These are phyloP conservation scores for Amaranthus hypochondriacus DNA, from an alignment of 148 eudicot species.

Conservation along the genomic window DNA sequence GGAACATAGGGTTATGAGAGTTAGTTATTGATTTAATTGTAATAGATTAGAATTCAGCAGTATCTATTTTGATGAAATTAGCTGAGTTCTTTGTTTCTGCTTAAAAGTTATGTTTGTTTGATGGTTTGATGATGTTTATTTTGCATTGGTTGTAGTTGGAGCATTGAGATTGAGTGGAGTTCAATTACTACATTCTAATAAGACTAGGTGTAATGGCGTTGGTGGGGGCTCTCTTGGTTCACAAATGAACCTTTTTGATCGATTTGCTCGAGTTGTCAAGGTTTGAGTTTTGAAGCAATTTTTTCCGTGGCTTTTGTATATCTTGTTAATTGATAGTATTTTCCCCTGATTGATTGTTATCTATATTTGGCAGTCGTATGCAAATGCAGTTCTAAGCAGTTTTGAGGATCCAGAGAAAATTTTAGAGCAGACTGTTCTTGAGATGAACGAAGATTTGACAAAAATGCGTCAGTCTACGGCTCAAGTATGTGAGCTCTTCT, in stretches of 20 bases:
- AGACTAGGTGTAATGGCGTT: constrained; percentile 44
- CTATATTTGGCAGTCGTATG: constrained; percentile 62
- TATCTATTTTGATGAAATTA: neutral
- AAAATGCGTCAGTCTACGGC: constrained; percentile 99
- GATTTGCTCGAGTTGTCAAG: constrained; percentile 96
- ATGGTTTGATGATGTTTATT: constrained; percentile 1
- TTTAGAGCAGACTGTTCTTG: constrained; percentile 79
- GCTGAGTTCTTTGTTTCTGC: neutral
- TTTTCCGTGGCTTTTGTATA: constrained; percentile 13
- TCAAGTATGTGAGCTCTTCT: constrained; percentile 42
- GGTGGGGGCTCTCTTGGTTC: constrained; percentile 60
- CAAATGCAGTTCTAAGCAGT: constrained; percentile 73
- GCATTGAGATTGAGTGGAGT: constrained; percentile 44
- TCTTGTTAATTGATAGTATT: constrained; percentile 8
- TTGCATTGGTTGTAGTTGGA: constrained; percentile 44
- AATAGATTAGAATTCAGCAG: neutral
- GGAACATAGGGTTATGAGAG: neutral
- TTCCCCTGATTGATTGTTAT: constrained; percentile 11
- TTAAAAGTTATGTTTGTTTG: neutral
- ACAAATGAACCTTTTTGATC: constrained; percentile 81
- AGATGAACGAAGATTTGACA: constrained; percentile 91
- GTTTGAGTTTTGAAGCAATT: constrained; percentile 31
- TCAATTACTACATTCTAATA: constrained; percentile 37
- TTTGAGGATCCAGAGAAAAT: constrained; percentile 99
- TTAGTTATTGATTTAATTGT: neutral